Percentiles rank a stretch among this genome's conserved stretches.
These are phyloP conservation scores for Citrus unshiu DNA, from an alignment of 345 rosid genomes.

Conservation along the genomic window DNA sequence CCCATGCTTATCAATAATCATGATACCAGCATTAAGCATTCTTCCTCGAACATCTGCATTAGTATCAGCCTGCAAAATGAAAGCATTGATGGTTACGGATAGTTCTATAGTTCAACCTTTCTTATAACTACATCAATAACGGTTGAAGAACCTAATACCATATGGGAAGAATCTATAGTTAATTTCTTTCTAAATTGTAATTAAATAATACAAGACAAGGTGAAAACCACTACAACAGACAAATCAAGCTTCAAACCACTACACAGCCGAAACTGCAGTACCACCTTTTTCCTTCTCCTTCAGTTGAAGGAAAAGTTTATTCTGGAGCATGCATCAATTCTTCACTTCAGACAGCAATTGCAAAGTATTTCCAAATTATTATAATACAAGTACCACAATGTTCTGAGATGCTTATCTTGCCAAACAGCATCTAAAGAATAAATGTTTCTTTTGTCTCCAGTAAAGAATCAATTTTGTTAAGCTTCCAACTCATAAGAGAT, in stretches of 20 bases:
- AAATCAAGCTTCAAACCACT: not conserved
- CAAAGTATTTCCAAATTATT: not conserved
- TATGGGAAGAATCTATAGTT: not conserved
- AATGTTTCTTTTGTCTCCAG: not conserved
- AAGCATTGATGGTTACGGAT: not conserved
- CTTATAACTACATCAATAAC: not conserved
- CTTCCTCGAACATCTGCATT: constrained; percentile 97
- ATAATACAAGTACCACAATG: not conserved
- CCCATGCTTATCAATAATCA: constrained; percentile 94
- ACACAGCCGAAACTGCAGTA: not conserved
- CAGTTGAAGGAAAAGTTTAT: not conserved
- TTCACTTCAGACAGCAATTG: not conserved
- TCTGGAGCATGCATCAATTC: not conserved
- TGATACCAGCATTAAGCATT: constrained; percentile 94
- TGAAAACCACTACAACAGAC: not conserved
- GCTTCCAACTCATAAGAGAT: not conserved
- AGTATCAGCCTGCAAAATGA: constrained; percentile 76
- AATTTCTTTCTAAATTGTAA: not conserved
- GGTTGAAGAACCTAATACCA: not conserved
- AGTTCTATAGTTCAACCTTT: not conserved
- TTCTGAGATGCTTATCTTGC: not conserved
- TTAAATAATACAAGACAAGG: not conserved
- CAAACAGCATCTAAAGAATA: not conserved
- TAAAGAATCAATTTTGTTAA: not conserved
- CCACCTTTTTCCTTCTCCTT: not conserved